Conservation (phyloP, 2,329 filamentous ascomycete genomes). For the Dactylellina sp. region DNA sequence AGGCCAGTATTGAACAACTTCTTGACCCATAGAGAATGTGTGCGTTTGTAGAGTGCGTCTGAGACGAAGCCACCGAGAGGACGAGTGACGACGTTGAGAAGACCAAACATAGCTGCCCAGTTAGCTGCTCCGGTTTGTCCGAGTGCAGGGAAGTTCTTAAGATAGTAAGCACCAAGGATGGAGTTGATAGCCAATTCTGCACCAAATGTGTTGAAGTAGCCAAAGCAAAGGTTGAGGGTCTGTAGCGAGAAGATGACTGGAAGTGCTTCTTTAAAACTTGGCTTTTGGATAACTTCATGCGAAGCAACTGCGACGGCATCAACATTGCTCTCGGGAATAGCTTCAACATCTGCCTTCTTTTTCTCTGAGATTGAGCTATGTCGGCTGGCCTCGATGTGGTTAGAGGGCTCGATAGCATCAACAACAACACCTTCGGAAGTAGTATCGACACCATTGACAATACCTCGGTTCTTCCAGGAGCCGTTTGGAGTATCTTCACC, state of each 20-base stretch:
- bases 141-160: slow-evolving; percentile 71
- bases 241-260: slow-evolving; percentile 68
- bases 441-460: slow-evolving; percentile 63
- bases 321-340: slow-evolving; percentile 62
- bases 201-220: slow-evolving; percentile 75
- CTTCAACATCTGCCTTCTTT: slow-evolving; percentile 64
- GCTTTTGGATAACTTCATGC: slow-evolving; percentile 69
- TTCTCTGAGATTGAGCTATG: slow-evolving; percentile 60
- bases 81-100: slow-evolving; percentile 68
- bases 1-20: slow-evolving; percentile 72
- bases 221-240: slow-evolving; percentile 69
- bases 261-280: slow-evolving; percentile 68
- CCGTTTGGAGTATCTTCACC: slow-evolving; percentile 87
- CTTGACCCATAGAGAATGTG: slow-evolving; percentile 71
- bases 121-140: slow-evolving; percentile 70
- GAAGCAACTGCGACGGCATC: slow-evolving; percentile 60
- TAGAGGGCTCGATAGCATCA: slow-evolving; percentile 55
- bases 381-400: slow-evolving; percentile 17
- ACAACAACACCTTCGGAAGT: slow-evolving; percentile 63
- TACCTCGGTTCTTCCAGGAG: slow-evolving; percentile 78
- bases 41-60: slow-evolving; percentile 70
- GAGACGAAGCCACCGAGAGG: slow-evolving; percentile 68
- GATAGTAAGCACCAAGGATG: slow-evolving; percentile 71
- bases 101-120: slow-evolving; percentile 71
- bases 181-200: slow-evolving; percentile 74